phyloP scores from a whole-genome alignment of 1,284 basidiomycete genomes.

The Volvariella surrecta region DNA sequence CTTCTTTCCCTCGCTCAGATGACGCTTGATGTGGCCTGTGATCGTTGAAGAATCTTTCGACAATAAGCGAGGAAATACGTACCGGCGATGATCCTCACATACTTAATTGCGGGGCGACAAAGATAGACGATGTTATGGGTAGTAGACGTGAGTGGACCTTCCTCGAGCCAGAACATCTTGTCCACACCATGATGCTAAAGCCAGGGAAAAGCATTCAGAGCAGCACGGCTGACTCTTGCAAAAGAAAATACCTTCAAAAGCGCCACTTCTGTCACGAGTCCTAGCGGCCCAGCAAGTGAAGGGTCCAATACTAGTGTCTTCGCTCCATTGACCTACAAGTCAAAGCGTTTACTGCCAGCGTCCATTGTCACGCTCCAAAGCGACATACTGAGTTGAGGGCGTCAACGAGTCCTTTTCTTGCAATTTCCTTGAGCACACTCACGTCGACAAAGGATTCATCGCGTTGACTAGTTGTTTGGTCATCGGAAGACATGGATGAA shows the following conservation, averaged over 20 bases:
- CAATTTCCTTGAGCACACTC: conserved; percentile 66
- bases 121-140: conserved; percentile 93
- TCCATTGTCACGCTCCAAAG: background rate
- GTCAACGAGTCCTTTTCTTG: conserved; percentile 69
- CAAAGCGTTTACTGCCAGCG: background rate
- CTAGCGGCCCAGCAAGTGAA: conserved; percentile 84
- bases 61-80: conserved; percentile 13
- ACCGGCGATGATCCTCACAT: conserved; percentile 90
- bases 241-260: conserved; percentile 66
- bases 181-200: conserved; percentile 92
- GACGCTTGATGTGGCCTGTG: conserved; percentile 82
- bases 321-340: conserved; percentile 74
- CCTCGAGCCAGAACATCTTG: conserved; percentile 99
- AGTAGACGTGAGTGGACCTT: conserved; percentile 73
- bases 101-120: conserved; percentile 80
- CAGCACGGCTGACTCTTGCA: background rate
- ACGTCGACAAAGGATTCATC: conserved; percentile 52
- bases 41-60: conserved; percentile 14
- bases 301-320: conserved; percentile 95
- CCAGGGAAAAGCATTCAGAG: background rate
- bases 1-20: conserved; percentile 56
- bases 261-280: conserved; percentile 88
- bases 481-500: conserved; percentile 20
- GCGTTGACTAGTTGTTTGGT: conserved; percentile 17
- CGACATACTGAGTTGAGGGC: conserved; percentile 70